Base-by-base conservation (phyloP, 2,329 filamentous ascomycete species). In the Byssochlamys sp. region DNA sequence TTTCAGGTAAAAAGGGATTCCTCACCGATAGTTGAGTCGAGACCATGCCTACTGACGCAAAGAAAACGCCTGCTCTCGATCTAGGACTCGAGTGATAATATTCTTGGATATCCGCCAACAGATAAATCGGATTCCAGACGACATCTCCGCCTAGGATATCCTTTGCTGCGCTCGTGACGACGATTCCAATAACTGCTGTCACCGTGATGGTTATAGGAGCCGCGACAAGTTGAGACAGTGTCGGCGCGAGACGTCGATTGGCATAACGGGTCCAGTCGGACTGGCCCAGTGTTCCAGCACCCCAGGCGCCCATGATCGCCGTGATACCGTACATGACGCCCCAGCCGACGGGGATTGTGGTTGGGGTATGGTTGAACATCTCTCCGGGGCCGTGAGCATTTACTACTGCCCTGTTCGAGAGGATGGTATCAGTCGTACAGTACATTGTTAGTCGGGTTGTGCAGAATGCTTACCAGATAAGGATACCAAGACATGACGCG, bases 71-170 rank as follows among this genome's bases (percentile, higher is more conserved):
- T 2, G 71, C 72, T 57, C 71, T 60, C 6, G 66, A 64, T 6
- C 65, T 63, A 2, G 69, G 60, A 1, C 64, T 63, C 52, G 67
- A 63, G 3, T 62, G 62, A 27, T 69, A 66, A 7, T 67, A 65
- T 1, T 66, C 63, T 60, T 75, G 72, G 14, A 74, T 67, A 31
- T 67, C 62, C 9, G 71, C 61, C 7, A 75, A 67, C 19, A 75
- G 63, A 56, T 69, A 65, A 52, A 75, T 71, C 2, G 73, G 73
- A 50, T 74, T 74, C 73, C 73, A 75, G 52, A 73, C 65, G 53
- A 72, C 65, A 56, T 72, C 65, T 1, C 71, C 69, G 4, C 58
- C 64, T 12, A 65, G 54, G 9, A 68, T 53, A 49, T 63, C 62
- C 9, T 64, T 63, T 9, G 70, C 60, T 2, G 70, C 71, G 31